Conservation (phyloP, 2,329 filamentous ascomycete species). For the Verticillium longisporum region DNA sequence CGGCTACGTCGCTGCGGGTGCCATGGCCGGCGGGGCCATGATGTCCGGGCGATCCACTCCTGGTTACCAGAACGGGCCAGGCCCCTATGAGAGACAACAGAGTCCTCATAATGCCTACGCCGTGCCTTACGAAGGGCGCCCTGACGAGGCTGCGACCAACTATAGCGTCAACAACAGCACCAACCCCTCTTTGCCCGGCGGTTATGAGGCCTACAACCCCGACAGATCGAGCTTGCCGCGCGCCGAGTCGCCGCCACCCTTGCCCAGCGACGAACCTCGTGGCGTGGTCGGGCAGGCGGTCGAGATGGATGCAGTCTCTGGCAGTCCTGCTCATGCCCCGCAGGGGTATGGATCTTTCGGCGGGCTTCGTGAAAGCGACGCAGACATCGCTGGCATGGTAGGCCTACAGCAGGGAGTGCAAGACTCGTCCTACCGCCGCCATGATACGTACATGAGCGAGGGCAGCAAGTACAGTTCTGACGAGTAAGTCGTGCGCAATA, state of each 20-base stretch:
- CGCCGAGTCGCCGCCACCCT: constrained; percentile 58
- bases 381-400: constrained; percentile 68
- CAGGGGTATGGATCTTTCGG: constrained; percentile 37
- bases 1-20: constrained; percentile 8
- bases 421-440: constrained; percentile 24
- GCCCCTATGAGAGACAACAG: constrained; percentile 29
- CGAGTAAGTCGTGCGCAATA: constrained; percentile 50
- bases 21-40: constrained; percentile 25
- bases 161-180: constrained; percentile 22
- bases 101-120: constrained; percentile 30
- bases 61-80: constrained; percentile 6
- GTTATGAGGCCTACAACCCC: constrained; percentile 37
- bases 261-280: constrained; percentile 37
- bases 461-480: constrained; percentile 67
- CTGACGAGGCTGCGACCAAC: constrained; percentile 27
- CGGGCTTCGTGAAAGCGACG: constrained; percentile 55
- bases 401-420: constrained; percentile 54
- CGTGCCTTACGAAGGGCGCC: constrained; percentile 25
- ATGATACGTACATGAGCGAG: constrained; percentile 53
- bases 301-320: constrained; percentile 73
- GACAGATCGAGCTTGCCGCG: constrained; percentile 42
- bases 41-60: constrained; percentile 15
- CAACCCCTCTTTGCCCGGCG: constrained; percentile 27
- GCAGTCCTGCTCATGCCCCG: constrained; percentile 37
- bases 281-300: constrained; percentile 56